Conservation (phyloP, 1,284 basidiomycete genomes). For the Heterobasidion annosum region DNA sequence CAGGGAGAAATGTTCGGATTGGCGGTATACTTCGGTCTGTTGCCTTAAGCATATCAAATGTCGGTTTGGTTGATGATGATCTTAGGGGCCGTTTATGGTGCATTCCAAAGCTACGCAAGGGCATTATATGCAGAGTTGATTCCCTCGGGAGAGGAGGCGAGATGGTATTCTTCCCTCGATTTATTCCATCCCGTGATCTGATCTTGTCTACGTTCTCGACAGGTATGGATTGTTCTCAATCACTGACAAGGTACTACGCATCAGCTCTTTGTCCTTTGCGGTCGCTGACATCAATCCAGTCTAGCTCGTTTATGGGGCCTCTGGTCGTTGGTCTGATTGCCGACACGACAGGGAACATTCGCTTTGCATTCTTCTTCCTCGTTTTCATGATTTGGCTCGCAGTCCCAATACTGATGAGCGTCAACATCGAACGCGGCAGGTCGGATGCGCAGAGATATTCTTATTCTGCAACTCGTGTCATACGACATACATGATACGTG, state of each 20-base stretch:
- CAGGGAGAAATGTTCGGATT: conserved; percentile 79
- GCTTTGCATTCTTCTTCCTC: conserved; percentile 85
- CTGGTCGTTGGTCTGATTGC: conserved; percentile 80
- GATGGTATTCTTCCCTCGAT: conserved; percentile 39
- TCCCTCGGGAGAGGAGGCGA: conserved; percentile 70
- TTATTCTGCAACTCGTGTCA: conserved; percentile 1
- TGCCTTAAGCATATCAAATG: conserved; percentile 4
- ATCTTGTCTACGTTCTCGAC: background rate
- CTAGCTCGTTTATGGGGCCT: conserved; percentile 84
- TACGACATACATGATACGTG: no score
- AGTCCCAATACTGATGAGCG: conserved; percentile 63
- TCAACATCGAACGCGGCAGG: conserved; percentile 62
- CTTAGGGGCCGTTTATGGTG: conserved; percentile 61
- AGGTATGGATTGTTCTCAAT: conserved; percentile 78
- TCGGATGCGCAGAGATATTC: conserved; percentile 54
- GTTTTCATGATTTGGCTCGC: conserved; percentile 72
- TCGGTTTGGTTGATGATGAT: background rate
- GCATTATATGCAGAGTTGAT: conserved; percentile 74
- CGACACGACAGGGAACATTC: conserved; percentile 81
- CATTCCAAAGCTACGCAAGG: conserved; percentile 75
- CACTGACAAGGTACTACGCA: conserved; percentile 64
- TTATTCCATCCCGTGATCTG: background rate
- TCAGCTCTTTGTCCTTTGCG: background rate
- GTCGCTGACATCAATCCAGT: conserved; percentile 32
- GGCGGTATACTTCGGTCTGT: conserved; percentile 70